phyloP scores from a whole-genome alignment of 495 filamentous ascomycete genomes.

The Darksidea phi region DNA sequence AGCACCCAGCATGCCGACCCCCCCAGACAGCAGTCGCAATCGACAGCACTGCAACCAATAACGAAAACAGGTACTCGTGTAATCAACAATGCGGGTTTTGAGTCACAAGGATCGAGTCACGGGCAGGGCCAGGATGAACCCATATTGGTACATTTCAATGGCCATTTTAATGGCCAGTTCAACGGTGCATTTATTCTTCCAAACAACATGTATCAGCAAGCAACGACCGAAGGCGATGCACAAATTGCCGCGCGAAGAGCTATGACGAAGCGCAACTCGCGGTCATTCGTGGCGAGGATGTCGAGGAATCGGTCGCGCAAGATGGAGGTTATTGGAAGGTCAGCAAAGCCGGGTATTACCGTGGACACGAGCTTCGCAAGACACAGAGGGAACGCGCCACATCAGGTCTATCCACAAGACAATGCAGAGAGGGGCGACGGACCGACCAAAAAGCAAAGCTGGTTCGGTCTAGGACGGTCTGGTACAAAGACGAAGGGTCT shows the following conservation, averaged over 20 bases:
- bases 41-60: slow-evolving; percentile 1
- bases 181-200: slow-evolving; percentile 17
- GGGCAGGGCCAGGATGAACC: background rate
- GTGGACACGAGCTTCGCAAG: slow-evolving; percentile 40
- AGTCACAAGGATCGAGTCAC: background rate
- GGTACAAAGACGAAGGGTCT: slow-evolving; percentile 18
- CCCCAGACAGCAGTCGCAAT: background rate
- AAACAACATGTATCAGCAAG: slow-evolving; percentile 2
- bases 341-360: slow-evolving; percentile 36
- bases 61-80: background rate
- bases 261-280: slow-evolving; percentile 32
- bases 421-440: slow-evolving; percentile 17
- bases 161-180: slow-evolving; percentile 8
- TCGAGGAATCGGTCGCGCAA: slow-evolving; percentile 28
- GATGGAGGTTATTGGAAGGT: slow-evolving; percentile 19
- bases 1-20: slow-evolving; percentile 3
- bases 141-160: slow-evolving; percentile 5
- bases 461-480: slow-evolving; percentile 29
- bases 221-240: slow-evolving; percentile 15
- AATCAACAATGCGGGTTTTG: background rate
- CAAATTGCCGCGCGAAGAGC: slow-evolving; percentile 34
- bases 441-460: slow-evolving; percentile 14
- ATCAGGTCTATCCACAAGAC: slow-evolving; percentile 38
- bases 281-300: slow-evolving; percentile 17
- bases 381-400: slow-evolving; percentile 33